Evolutionary conservation across 2,329 filamentous ascomycete species (phyloP), one percentile per base, ranked within the genome.

Genomic region (Neocatenulostroma microsporum): DNA sequence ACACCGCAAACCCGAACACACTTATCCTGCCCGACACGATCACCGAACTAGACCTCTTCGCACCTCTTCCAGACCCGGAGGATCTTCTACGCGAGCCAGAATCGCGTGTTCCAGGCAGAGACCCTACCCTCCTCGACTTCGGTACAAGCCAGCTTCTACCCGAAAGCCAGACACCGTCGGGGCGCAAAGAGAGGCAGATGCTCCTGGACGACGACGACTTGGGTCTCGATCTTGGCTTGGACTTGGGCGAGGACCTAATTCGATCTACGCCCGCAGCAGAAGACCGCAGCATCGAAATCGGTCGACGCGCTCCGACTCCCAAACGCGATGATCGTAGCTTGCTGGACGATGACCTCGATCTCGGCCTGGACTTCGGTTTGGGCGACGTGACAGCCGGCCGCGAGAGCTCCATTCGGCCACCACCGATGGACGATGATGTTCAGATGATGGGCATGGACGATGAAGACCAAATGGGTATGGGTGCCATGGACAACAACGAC

Each of bases 11-110:
- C 51, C 82, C 88, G 32, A 85, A 88, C 58, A 82, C 86, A 19
- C 75, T 96, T 46, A 84, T 89, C 54, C 74, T 98, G 37, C 87
- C 88, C 5, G 91, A 98, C 66, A 81, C 82, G 36, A 83, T 98
- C 49, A 96, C 91, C 9, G 87, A 93, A 45, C 84, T 91, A 42
- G 91, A 98, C 57, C 73, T 94, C 17, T 84, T 94, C 21, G 84
- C 66, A 11, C 66, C 68, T 4, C 62, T 91, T 46, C 87, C 87
- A 8, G 89, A 95, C 63, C 82, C 87, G 4, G 84, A 84, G 23
- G 80, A 93, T 60, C 74, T 95, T 7, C 67, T 95, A 36, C 48
- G 49, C n/a, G 55, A 51, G 15, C 45, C 49, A 3, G 48, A 53
- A 23, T 35, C 41, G 7, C 49, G 53, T 20, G 54, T 41, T 10